These are phyloP conservation scores for Wickerhamiella dianesei DNA, from an alignment of 805 yeast genomes.

Conservation along the genomic window DNA sequence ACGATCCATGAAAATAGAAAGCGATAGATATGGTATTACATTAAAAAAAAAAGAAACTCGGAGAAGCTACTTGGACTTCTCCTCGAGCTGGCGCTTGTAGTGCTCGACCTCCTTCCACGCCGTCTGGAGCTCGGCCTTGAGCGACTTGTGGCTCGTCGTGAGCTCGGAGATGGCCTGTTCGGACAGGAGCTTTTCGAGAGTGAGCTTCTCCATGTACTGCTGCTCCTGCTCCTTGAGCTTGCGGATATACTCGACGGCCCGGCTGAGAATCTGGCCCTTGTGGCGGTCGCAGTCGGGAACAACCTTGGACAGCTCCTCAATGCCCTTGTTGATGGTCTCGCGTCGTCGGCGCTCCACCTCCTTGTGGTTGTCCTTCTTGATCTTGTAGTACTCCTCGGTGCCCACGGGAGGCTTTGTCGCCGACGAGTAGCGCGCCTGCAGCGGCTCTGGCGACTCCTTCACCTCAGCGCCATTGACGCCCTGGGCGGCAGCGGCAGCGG, in stretches of 20 bases:
- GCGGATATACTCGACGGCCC: conserved; percentile 83
- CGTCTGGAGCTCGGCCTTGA: conserved; percentile 75
- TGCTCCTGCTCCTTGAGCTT: conserved; percentile 81
- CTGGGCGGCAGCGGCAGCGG: neutral
- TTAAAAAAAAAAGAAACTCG: no score
- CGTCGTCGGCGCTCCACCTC: conserved; percentile 24
- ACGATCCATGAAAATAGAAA: neutral
- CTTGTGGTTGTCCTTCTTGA: conserved; percentile 77
- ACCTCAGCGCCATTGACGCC: neutral
- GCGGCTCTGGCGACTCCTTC: neutral
- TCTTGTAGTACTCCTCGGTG: conserved; percentile 70
- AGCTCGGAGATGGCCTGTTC: conserved; percentile 86
- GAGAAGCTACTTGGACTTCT: neutral
- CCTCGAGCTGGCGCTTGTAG: conserved; percentile 37
- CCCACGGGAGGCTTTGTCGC: conserved; percentile 48
- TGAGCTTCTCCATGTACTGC: conserved; percentile 86
- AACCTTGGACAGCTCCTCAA: conserved; percentile 35
- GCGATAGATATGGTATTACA: neutral
- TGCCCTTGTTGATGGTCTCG: conserved; percentile 27
- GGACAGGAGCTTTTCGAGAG: conserved; percentile 77
- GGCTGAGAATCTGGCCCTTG: conserved; percentile 76
- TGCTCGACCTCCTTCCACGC: conserved; percentile 86
- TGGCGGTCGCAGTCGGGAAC: conserved; percentile 32
- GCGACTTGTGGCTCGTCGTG: conserved; percentile 70
- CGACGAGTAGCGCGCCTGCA: neutral